Conservation (phyloP, 805 yeast genomes). For the Kazachstania viticola region DNA sequence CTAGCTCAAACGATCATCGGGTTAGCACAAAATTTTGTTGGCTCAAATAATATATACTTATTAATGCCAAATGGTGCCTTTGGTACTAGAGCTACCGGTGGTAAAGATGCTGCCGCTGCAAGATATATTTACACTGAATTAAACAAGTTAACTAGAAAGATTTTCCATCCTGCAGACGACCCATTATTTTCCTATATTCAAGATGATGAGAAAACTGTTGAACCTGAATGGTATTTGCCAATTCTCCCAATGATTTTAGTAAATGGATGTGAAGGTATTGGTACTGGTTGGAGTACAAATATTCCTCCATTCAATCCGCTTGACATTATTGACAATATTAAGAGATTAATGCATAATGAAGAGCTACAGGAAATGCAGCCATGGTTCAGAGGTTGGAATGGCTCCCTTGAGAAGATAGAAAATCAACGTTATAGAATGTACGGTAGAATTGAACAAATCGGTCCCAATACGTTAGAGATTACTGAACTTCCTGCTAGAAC, state of each 20-base stretch:
- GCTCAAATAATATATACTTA: slow-evolving; percentile 78
- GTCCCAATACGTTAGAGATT: slow-evolving; percentile 70
- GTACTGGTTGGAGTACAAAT: slow-evolving; percentile 96
- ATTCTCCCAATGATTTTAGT: slow-evolving; percentile 91
- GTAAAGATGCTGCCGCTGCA: slow-evolving; percentile 97
- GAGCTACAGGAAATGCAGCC: slow-evolving; percentile 67
- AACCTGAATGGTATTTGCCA: slow-evolving; percentile 92
- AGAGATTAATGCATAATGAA: slow-evolving; percentile 61
- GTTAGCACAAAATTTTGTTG: slow-evolving; percentile 89
- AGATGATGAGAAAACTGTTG: slow-evolving; percentile 89
- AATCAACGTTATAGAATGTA: slow-evolving; percentile 62
- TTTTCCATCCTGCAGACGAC: slow-evolving; percentile 73
- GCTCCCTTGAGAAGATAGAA: slow-evolving; percentile 53
- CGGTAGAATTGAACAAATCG: slow-evolving; percentile 75
- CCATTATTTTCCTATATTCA: slow-evolving; percentile 68
- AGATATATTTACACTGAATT: slow-evolving; percentile 90
- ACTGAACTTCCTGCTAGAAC: slow-evolving; percentile 86
- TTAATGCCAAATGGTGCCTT: slow-evolving; percentile 88
- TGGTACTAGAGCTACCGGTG: slow-evolving; percentile 94
- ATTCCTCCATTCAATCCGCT: slow-evolving; percentile 84
- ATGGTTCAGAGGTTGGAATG: slow-evolving; percentile 96
- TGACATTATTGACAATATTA: slow-evolving; percentile 68
- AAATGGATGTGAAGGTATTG: slow-evolving; percentile 96
- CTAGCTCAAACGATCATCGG: slow-evolving; percentile 85
- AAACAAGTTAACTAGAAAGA: slow-evolving; percentile 57